Base-by-base conservation (phyloP, 768 basidiomycete genomes). In the Trametes cingulata region DNA sequence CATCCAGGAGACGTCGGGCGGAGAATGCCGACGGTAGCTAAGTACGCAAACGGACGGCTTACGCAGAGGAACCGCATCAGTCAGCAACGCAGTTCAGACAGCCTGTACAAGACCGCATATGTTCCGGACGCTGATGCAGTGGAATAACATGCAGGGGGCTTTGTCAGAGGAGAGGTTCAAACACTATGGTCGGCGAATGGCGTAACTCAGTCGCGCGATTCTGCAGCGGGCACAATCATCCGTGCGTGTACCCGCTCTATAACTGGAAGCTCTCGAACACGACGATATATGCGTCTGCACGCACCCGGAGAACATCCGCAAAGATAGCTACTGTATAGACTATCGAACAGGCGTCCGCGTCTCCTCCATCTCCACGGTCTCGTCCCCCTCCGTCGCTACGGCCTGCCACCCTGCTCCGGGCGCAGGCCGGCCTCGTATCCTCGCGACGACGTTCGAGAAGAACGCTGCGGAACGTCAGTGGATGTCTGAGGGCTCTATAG, bases 401-500 rank as follows among this genome's bases (percentile, higher is more conserved):
- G 87, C 86, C 75, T 88, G 80, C 91, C 90, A 90, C 19, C 90
- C 91, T 22, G 82, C 81, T 17, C 81, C 83, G 22, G 78, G 74
- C 52, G 77, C 74, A 14, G 82, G 80, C 45, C 80, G 78, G 24
- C 86, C 82, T 39, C 78, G 77, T 55, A 87, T 68, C 62, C 81
- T 75, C 53, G 80, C 76, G 51, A 83, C 63, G 42, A 76, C 70
- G 25, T 76, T 75, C 37, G 74, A 65, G 22, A 83, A 65, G 68
- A 75, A 78, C 17, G 70, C 85, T 85, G 61, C 52, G 41, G 68
- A 36, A 52, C 57, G 51, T 49, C 56, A n/a, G n/a, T n/a, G n/a
- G n/a, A n/a, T n/a, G n/a, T n/a, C n/a, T n/a, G n/a, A n/a, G n/a
- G n/a, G n/a, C n/a, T n/a, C n/a, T n/a, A n/a, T n/a, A n/a, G n/a